Conservation (phyloP, 352 stramenopile genomes). For the Halophytophthora batemanensis region DNA sequence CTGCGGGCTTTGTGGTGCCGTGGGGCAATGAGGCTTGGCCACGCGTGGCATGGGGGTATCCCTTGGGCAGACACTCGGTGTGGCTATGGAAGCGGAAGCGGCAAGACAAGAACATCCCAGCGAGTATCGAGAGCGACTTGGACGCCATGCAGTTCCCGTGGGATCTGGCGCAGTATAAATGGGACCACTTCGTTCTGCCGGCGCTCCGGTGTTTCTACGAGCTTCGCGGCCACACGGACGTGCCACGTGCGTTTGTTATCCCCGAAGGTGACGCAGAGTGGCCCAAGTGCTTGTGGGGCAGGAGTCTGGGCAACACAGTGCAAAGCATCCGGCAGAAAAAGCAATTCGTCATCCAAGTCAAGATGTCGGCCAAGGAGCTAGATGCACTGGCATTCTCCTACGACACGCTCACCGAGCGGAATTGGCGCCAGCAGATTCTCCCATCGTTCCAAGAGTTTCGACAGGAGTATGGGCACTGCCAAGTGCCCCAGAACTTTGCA, state of each 20-base stretch:
- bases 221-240: conserved; percentile 23
- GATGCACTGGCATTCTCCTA: conserved; percentile 31
- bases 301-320: conserved; percentile 28
- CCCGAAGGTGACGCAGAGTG: conserved; percentile 14
- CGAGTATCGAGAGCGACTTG: conserved; percentile 16
- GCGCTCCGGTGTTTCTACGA: conserved; percentile 21
- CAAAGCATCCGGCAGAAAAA: conserved; percentile 25
- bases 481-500: conserved; percentile 22
- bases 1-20: conserved; percentile 24
- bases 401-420: conserved; percentile 30
- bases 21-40: conserved; percentile 17
- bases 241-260: conserved; percentile 23
- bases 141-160: conserved; percentile 20
- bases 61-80: conserved; percentile 6
- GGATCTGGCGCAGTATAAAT: conserved; percentile 18
- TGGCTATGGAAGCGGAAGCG: conserved; percentile 14
- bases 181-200: conserved; percentile 22
- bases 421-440: conserved; percentile 43
- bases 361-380: conserved; percentile 22
- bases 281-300: conserved; percentile 17
- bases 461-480: conserved; percentile 23
- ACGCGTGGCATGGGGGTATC: conserved; percentile 15
- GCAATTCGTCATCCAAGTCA: conserved; percentile 21
- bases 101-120: conserved; percentile 23
- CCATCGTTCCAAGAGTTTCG: conserved; percentile 27